These are phyloP conservation scores for Rhizopus stolonifer DNA, from an alignment of 371 early-diverging fungal genomes.

Conservation along the genomic window DNA sequence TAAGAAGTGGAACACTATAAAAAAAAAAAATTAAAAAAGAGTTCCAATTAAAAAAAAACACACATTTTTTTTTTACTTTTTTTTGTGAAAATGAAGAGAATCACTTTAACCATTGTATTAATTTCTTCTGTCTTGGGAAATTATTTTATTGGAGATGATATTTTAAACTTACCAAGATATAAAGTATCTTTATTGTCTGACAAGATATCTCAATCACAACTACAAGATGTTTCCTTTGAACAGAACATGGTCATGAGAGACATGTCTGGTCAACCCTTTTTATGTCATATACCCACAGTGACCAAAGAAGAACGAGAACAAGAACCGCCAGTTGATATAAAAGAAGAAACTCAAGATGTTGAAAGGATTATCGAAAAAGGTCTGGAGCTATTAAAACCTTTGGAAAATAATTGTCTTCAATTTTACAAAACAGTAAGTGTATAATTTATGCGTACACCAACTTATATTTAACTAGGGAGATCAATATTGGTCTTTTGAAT, in stretches of 20 bases:
- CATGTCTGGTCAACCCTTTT: constrained; percentile 48
- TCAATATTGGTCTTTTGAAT: constrained; percentile 81
- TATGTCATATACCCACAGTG: constrained; percentile 48
- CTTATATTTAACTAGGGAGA: constrained; percentile 35
- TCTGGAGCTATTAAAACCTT: constrained; percentile 57
- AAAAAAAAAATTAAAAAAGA: neutral
- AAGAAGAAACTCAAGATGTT: constrained; percentile 27
- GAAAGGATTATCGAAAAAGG: constrained; percentile 54
- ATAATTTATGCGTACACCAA: neutral
- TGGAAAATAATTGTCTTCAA: constrained; percentile 53
- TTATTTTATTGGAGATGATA: constrained; percentile 53
- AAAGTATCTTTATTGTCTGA: constrained; percentile 45
- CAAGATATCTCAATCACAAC: constrained; percentile 34
- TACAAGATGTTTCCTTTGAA: constrained; percentile 7
- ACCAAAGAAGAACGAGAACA: constrained; percentile 17
- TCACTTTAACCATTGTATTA: neutral
- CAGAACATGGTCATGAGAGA: constrained; percentile 44
- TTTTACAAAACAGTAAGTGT: constrained; percentile 33
- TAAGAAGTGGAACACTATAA: constrained; percentile 2
- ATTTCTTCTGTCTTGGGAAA: constrained; percentile 10
- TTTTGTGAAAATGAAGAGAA: neutral
- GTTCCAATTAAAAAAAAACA: too few species aligned
- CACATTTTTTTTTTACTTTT: neutral
- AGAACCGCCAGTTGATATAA: constrained; percentile 11
- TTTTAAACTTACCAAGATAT: constrained; percentile 54